Base-by-base conservation (phyloP, 2,329 filamentous ascomycete genomes). In the Aspergillus thermomutatus region DNA sequence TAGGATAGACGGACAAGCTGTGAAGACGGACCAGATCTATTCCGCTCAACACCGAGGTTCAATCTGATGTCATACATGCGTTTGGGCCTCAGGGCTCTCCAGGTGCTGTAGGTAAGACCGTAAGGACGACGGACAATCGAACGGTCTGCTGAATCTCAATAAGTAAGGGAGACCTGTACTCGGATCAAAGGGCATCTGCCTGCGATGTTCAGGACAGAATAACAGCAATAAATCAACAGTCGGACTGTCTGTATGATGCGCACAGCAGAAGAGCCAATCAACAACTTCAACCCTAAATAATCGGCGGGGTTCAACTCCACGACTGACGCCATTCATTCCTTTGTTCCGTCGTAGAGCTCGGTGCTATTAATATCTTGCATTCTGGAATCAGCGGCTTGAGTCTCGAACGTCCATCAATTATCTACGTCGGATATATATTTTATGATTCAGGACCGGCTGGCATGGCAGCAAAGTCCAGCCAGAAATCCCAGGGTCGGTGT, bases 301-400 rank as follows among this genome's bases (percentile, higher is more conserved):
- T 50, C 57, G 53, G 62, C 59, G 60, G 62, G 60, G 59, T 58
- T 49, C 11, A 23, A 43, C 52, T 56, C 59, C 62, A 58, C 57
- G 57, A 55, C 57, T 64, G 61, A 64, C 58, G 62, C 59, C 61
- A 63, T 64, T 53, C 55, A 64, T 62, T 58, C 59, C 56, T 55
- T 59, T 57, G 58, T 46, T 26, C 5, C 21, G 19, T 43, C 56
- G 31, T 37, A 54, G 14, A 34, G 31, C 45, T 23, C 23, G 47
- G 21, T 46, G 23, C 60, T 61, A 63, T 61, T 63, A 57, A 61
- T 63, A 63, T 57, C 59, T 57, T 57, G n/a, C 51, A 50, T 41
- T 50, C 49, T 53, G 52, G 41, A 40, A 47, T 55, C 31, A 37
- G 53, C 54, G n/a, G 23, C 23, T 10, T 7, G 34, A 25, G 40